Evolutionary conservation across 495 filamentous ascomycete genomes (phyloP).

Genomic region (Lentithecium fluviatile): DNA sequence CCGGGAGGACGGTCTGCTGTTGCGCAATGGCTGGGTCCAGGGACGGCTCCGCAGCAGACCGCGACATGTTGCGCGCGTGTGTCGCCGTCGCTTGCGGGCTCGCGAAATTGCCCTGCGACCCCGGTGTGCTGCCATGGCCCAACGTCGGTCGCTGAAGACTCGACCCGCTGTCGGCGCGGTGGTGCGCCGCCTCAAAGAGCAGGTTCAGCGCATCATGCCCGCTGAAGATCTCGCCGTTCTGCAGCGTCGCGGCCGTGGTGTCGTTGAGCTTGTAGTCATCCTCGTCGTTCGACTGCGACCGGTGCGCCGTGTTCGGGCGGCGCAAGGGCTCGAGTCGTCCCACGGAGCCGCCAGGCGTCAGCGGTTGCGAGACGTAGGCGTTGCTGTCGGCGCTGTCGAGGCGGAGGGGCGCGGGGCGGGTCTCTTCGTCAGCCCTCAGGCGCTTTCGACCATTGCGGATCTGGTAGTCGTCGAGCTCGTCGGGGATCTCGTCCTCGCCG

Average conservation of each 20-base stretch:
- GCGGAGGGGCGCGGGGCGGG: slow-evolving; percentile 21
- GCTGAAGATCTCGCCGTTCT: slow-evolving; percentile 63
- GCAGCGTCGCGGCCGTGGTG: slow-evolving; percentile 60
- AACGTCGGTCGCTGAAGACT: slow-evolving; percentile 29
- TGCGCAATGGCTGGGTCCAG: slow-evolving; percentile 32
- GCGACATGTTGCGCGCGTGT: slow-evolving; percentile 15
- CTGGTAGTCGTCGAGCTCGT: slow-evolving; percentile 40
- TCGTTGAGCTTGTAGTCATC: slow-evolving; percentile 53
- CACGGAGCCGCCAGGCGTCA: slow-evolving; percentile 64
- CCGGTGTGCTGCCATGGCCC: slow-evolving; percentile 32
- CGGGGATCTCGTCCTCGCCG: slow-evolving; percentile 50
- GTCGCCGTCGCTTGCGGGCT: slow-evolving; percentile 38
- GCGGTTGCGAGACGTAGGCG: slow-evolving; percentile 48
- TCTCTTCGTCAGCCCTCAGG: slow-evolving; percentile 28
- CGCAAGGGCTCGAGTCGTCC: slow-evolving; percentile 58
- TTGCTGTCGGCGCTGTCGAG: slow-evolving; percentile 14
- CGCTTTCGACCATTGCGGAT: slow-evolving; percentile 44
- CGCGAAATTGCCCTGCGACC: slow-evolving; percentile 28
- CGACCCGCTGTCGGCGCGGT: slow-evolving; percentile 38
- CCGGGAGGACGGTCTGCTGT: slow-evolving; percentile 5
- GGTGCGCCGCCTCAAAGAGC: slow-evolving; percentile 63
- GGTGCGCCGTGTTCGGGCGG: slow-evolving; percentile 39
- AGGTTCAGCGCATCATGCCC: slow-evolving; percentile 69
- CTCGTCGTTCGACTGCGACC: slow-evolving; percentile 33
- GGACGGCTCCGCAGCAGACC: slow-evolving; percentile 10